Evolutionary conservation across 2,329 filamentous ascomycete genomes (phyloP).

Genomic region (Colletotrichum endophyticum): DNA sequence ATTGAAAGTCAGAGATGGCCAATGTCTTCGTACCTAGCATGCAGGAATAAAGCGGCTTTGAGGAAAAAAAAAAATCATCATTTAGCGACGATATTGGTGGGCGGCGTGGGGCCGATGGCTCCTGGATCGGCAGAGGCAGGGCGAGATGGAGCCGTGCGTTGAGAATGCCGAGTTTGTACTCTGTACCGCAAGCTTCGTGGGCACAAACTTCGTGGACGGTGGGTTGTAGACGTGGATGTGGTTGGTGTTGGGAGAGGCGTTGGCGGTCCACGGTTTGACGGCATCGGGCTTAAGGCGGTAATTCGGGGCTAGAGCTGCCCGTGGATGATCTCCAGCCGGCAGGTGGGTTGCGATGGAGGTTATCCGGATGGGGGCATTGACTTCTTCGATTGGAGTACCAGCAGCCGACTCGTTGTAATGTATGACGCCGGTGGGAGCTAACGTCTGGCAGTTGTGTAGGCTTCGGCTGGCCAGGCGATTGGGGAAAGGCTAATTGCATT

Average conservation of each 20-base stretch:
- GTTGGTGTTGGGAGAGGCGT: background rate
- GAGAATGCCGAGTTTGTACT: background rate
- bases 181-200: background rate
- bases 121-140: slow-evolving; percentile 12
- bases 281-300: background rate
- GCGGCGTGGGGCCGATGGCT: slow-evolving; percentile 17
- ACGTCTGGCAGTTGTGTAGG: background rate
- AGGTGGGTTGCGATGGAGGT: background rate
- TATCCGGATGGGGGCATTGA: background rate
- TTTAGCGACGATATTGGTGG: background rate
- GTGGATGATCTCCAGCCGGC: slow-evolving; percentile 1
- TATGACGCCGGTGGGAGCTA: background rate
- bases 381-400: background rate
- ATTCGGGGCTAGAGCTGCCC: slow-evolving; percentile 8
- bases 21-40: background rate
- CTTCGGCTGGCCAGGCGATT: background rate
- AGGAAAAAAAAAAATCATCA: background rate
- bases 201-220: background rate
- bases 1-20: background rate
- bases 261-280: background rate
- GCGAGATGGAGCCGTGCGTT: background rate
- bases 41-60: background rate
- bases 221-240: background rate
- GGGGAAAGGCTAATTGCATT: background rate
- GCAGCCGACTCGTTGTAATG: background rate